These are phyloP conservation scores for Clarireedia sp. DNA, from an alignment of 2,329 filamentous ascomycete genomes.

Conservation along the genomic window DNA sequence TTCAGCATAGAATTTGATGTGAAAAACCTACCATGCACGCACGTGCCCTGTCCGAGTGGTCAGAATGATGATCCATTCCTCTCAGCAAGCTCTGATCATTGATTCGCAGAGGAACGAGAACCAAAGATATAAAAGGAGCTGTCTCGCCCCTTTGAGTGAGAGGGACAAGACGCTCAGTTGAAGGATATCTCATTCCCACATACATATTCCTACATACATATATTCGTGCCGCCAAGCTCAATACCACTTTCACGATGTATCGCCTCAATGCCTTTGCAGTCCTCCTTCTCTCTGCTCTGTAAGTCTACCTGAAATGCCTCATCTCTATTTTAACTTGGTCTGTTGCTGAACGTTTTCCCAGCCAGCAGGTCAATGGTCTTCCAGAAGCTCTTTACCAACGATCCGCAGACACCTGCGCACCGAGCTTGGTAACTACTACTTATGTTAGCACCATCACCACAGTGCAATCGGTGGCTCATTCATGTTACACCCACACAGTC, in stretches of 20 bases:
- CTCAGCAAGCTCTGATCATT: not conserved
- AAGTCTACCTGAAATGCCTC: not conserved
- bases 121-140: not conserved
- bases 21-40: not conserved
- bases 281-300: not conserved
- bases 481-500: constrained; percentile 26
- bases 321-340: not conserved
- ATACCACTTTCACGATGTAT: not conserved
- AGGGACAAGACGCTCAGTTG: no score
- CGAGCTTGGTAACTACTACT: constrained; percentile 11
- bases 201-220: not conserved
- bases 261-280: not conserved
- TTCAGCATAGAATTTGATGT: no score
- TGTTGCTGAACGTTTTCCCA: not conserved
- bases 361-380: not conserved
- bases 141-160: not conserved
- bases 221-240: not conserved
- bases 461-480: constrained; percentile 11
- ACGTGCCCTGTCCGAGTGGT: not conserved
- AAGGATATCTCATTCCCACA: not conserved
- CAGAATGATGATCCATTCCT: constrained; percentile 5
- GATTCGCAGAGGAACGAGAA: not conserved
- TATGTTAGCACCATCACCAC: constrained; percentile 16
- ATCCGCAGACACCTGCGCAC: constrained; percentile 5
- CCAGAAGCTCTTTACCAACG: not conserved